Evolutionary conservation across 371 early-diverging fungal genomes (phyloP), one percentile per base, ranked within the genome.

Genomic region (Phascolomyces articulosus): DNA sequence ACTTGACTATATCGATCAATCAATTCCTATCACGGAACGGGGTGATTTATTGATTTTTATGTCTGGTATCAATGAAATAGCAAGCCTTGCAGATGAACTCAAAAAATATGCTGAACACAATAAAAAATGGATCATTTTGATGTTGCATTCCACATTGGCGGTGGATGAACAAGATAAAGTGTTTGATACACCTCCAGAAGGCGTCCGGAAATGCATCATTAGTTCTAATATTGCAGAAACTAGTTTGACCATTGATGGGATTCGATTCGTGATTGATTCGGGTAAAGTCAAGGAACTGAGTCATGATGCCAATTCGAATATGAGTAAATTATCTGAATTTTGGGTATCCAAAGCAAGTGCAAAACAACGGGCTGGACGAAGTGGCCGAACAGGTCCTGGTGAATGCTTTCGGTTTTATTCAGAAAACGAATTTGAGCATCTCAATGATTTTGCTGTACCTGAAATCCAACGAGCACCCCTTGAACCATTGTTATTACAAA

Each of bases 371-470:
- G 75, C 87, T 2, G 98, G 98, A 24, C 83, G 97, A 26, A 96
- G 96, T 9, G 98, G 98, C 23, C 79, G 97, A 31, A 89, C 91
- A 11, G 84, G 87, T 28, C 83, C 85, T 9, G 97, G 97, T n/a
- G 75, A 87, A 66, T 84, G 84, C 40, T 89, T 74, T 67, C 67
- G 88, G 48, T 68, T 89, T 7, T 89, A 85, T 60, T 84, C 85
- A 1, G 69, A 78, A 61, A 67, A 72, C 4, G 84, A 82, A 38
- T 87, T 69, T 65, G 69, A 69, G 15, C 69, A 80, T 44, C 68
- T 89, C 63, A 75, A 72, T 29, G 83, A 84, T n/a, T 75, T 77
- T 54, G 48, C 79, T 3, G 68, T 80, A 0, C 94, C 95, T 1
- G 95, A 93, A 72, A 91, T 95, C 55, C 80, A 82, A 57, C 83